These are phyloP conservation scores for Cyamopsis tetragonoloba DNA, from an alignment of 306 rosid species.

Conservation along the genomic window DNA sequence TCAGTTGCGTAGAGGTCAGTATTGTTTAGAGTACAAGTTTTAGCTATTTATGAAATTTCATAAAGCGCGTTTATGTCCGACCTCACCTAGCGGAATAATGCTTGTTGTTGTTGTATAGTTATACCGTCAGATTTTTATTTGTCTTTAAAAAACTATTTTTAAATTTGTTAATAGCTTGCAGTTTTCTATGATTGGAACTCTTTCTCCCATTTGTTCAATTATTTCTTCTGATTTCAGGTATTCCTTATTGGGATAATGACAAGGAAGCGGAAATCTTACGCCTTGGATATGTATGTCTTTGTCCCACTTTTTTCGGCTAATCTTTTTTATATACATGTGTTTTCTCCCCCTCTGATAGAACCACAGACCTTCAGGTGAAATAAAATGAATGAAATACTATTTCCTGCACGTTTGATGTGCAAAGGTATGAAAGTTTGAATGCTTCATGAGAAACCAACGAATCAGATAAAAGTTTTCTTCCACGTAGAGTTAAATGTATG, in stretches of 20 bases:
- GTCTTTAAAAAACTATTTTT: background rate
- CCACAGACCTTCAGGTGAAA: background rate
- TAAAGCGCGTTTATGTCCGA: background rate
- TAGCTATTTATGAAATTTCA: background rate
- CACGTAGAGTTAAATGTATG: background rate
- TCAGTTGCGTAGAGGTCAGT: constrained; percentile 64
- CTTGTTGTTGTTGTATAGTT: too few relatives aligned
- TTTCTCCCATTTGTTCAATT: constrained; percentile 4
- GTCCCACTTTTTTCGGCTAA: background rate
- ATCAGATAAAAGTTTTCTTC: background rate
- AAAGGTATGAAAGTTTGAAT: background rate
- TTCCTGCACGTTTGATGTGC: background rate
- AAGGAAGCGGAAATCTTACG: constrained; percentile 73
- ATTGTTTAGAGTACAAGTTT: background rate
- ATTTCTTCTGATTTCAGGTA: constrained; percentile 45
- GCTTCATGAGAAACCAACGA: background rate
- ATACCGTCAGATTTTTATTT: background rate
- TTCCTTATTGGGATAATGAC: constrained; percentile 65
- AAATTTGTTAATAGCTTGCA: background rate
- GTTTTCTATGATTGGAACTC: background rate
- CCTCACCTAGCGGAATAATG: too few relatives aligned
- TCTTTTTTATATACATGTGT: background rate
- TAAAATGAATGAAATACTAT: background rate
- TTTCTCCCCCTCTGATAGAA: background rate
- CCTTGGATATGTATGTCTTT: constrained; percentile 63